Evolutionary conservation across 257 asterid species (phyloP).

Genomic region (Verbena officinalis): DNA sequence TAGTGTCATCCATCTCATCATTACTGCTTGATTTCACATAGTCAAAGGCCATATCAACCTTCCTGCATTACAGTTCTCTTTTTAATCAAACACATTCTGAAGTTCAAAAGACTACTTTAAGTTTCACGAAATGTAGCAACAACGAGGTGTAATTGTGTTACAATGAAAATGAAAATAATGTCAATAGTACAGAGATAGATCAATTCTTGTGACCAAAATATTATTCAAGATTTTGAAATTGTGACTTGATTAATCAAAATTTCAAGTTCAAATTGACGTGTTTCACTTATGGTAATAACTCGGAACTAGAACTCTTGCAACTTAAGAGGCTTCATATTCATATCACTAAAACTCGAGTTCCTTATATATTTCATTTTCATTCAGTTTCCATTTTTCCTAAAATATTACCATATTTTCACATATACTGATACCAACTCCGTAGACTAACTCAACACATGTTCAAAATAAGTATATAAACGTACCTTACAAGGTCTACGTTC

Average conservation of each 20-base stretch:
- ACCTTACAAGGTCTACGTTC: conserved; percentile 47
- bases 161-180: background rate
- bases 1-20: conserved; percentile 32
- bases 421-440: background rate
- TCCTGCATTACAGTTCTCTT: conserved; percentile 56
- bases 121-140: background rate
- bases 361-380: background rate
- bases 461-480: conserved; percentile 10
- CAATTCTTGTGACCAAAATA: background rate
- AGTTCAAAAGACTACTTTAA: conserved; percentile 4
- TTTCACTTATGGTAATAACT: background rate
- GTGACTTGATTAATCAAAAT: background rate
- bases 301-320: background rate
- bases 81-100: conserved; percentile 28
- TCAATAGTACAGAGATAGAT: background rate
- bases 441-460: background rate
- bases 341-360: conserved; percentile 11
- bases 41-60: conserved; percentile 63
- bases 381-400: background rate
- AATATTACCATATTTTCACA: background rate
- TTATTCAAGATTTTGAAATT: conserved; percentile 1
- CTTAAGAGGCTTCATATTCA: background rate
- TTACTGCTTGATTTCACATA: conserved; percentile 53
- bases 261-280: conserved; percentile 6
- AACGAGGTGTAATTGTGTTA: background rate